Evolutionary conservation across 1,139 yeast genomes (phyloP).

Genomic region (Nakaseomyces sp.): DNA sequence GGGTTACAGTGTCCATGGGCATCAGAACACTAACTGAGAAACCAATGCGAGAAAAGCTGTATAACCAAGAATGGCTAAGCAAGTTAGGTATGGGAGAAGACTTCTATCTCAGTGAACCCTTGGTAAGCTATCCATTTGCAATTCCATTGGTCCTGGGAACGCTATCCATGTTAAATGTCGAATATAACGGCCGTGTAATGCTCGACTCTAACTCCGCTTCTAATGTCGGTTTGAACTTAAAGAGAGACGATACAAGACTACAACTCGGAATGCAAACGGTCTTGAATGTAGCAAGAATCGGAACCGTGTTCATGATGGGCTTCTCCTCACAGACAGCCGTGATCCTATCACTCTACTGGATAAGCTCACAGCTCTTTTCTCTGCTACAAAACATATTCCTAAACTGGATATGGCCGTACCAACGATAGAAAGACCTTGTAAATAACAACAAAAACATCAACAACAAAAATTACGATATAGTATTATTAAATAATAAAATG

Average conservation of each 20-base stretch:
- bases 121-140: conserved; percentile 29
- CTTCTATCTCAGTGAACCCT: conserved; percentile 29
- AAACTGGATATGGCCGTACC: conserved; percentile 53
- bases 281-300: conserved; percentile 61
- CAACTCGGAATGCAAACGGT: conserved; percentile 34
- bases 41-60: conserved; percentile 16
- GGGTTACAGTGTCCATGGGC: conserved; percentile 71
- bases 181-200: conserved; percentile 61
- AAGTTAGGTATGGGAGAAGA: conserved; percentile 21
- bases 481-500: no score
- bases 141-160: conserved; percentile 68
- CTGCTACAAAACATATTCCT: conserved; percentile 64
- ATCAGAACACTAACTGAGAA: conserved; percentile 59
- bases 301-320: conserved; percentile 75
- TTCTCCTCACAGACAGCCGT: conserved; percentile 79
- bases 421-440: background rate
- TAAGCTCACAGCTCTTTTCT: conserved; percentile 71
- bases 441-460: background rate
- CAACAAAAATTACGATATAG: background rate
- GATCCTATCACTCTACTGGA: conserved; percentile 77
- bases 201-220: conserved; percentile 21
- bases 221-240: conserved; percentile 30
- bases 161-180: conserved; percentile 65
- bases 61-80: conserved; percentile 5
- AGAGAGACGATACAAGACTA: conserved; percentile 18